A percentile compares a stretch with the other conserved stretches of the same genome.
phyloP scores from a whole-genome alignment of 2,329 filamentous ascomycete species.

The Hymenoscyphus fraxineus region DNA sequence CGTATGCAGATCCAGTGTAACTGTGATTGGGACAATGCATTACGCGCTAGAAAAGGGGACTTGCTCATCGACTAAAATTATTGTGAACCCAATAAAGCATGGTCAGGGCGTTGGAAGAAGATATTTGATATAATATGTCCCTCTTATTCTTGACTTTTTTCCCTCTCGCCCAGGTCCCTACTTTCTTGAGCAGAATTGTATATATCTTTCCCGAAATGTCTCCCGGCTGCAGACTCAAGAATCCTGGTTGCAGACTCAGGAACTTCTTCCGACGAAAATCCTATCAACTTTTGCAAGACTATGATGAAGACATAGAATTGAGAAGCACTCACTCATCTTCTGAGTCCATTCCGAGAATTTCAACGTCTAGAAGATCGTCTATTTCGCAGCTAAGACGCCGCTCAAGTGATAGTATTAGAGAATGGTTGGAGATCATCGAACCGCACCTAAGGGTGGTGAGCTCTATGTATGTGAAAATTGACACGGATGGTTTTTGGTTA shows the following conservation, averaged over 20 bases:
- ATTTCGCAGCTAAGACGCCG: background rate
- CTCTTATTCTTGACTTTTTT: background rate
- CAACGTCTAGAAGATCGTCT: background rate
- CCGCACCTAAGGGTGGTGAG: background rate
- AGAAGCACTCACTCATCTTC: background rate
- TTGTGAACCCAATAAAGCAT: background rate
- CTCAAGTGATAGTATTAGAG: background rate
- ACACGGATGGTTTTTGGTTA: background rate
- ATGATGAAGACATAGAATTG: background rate
- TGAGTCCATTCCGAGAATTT: background rate
- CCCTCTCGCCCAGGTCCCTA: background rate
- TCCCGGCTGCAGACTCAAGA: background rate
- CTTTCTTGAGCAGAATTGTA: background rate
- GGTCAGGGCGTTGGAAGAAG: background rate
- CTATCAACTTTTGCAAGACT: background rate
- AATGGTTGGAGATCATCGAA: background rate
- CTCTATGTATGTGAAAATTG: background rate
- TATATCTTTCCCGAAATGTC: background rate
- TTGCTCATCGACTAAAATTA: background rate
- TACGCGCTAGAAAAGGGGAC: background rate
- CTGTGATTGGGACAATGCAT: background rate
- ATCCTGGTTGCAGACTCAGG: background rate
- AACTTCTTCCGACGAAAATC: background rate
- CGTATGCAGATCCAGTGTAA: background rate
- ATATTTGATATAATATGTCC: constrained; percentile 1